These are phyloP conservation scores for Cyamopsis tetragonoloba DNA, from an alignment of 306 rosid species.

Conservation along the genomic window DNA sequence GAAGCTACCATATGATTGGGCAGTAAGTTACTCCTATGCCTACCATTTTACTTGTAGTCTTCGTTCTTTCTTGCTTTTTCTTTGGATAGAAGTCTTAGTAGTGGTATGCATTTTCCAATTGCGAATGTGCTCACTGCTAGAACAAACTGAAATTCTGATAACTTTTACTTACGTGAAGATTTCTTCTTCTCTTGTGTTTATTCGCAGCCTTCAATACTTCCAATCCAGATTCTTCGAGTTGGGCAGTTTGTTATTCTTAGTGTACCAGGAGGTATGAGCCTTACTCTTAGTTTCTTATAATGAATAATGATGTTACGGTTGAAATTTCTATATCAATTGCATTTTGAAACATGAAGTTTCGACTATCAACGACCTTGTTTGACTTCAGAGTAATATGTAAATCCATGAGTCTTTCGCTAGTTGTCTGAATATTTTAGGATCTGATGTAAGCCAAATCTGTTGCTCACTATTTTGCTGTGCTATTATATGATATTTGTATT, in stretches of 20 bases:
- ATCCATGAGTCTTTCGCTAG: neutral
- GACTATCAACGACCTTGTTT: neutral
- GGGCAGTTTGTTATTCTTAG: constrained; percentile 88
- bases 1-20: constrained; percentile 94
- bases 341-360: neutral
- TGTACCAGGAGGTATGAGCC: constrained; percentile 82
- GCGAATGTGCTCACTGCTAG: neutral
- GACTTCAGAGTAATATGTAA: constrained; percentile 16
- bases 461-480: neutral
- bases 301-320: neutral
- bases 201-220: constrained; percentile 93
- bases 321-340: constrained; percentile 14
- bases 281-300: neutral
- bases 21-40: constrained; percentile 76
- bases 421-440: neutral
- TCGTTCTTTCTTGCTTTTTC: neutral
- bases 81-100: neutral
- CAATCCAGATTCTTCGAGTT: constrained; percentile 78
- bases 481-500: neutral
- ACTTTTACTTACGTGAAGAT: constrained; percentile 11
- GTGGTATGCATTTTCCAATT: neutral
- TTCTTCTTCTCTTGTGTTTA: neutral
- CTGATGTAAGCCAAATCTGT: neutral
- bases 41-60: no score
- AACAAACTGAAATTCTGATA: neutral